Evolutionary conservation across 1,139 yeast species (phyloP).

Genomic region (Saccharomyces hybrid): DNA sequence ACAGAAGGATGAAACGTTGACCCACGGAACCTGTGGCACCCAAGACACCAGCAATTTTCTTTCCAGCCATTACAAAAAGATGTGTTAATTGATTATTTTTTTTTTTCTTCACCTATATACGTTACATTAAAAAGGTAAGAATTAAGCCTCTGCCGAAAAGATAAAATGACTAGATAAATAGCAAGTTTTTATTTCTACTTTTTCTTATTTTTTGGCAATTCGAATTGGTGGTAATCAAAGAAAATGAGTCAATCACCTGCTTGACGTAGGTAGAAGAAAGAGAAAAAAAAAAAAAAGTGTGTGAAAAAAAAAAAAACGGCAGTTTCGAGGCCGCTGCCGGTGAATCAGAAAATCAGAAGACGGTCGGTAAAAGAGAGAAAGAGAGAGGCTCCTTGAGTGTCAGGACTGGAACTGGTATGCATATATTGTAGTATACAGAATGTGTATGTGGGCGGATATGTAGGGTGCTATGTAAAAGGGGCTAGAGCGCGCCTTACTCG

Average conservation of each 20-base stretch:
- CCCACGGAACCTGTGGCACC: constrained; percentile 99
- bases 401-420: background rate
- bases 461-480: background rate
- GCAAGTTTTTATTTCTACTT: background rate
- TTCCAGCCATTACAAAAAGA: constrained; percentile 9
- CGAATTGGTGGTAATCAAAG: background rate
- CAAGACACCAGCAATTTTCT: constrained; percentile 61
- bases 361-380: background rate
- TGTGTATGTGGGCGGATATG: constrained; percentile 1
- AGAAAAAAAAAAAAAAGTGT: background rate
- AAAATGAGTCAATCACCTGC: background rate
- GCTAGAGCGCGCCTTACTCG: background rate
- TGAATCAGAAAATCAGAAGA: background rate
- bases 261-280: background rate
- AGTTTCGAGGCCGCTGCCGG: background rate
- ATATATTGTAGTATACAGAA: constrained; percentile 1
- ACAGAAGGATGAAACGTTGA: constrained; percentile 81
- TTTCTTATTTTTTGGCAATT: background rate
- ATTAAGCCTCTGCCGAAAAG: background rate
- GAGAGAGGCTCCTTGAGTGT: background rate
- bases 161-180: background rate
- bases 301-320: background rate
- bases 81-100: background rate
- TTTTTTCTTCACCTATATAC: background rate
- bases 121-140: background rate